These are phyloP conservation scores for Bipolaris sorokiniana DNA, from an alignment of 2,329 filamentous ascomycete genomes.

Conservation along the genomic window DNA sequence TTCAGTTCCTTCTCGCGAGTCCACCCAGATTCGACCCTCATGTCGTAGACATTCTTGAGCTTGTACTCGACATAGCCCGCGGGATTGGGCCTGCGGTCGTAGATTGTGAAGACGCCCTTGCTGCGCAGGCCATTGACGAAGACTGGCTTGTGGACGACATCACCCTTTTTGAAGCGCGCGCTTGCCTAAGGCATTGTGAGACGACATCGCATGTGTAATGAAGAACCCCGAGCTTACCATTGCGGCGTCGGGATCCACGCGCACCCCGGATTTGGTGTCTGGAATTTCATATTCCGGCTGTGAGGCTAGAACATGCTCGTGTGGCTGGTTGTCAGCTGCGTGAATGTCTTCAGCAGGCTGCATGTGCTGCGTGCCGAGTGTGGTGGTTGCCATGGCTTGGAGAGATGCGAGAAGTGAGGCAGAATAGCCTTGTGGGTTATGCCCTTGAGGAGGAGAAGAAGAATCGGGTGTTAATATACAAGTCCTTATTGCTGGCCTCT, in stretches of 20 bases:
- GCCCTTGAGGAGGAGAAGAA: conserved; percentile 25
- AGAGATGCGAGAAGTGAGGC: conserved; percentile 7
- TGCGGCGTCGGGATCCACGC: conserved; percentile 22
- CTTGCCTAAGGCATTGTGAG: conserved; percentile 25
- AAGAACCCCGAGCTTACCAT: conserved; percentile 19
- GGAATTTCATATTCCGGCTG: conserved; percentile 21
- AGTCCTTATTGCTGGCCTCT: conserved; percentile 37
- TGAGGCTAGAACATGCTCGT: conserved; percentile 24
- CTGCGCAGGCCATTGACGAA: conserved; percentile 23
- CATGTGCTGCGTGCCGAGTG: conserved; percentile 27
- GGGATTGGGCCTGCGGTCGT: conserved; percentile 8
- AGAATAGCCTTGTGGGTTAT: conserved; percentile 31
- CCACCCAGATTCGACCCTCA: conserved; percentile 29
- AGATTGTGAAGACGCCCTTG: conserved; percentile 35
- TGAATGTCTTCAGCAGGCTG: conserved; percentile 27
- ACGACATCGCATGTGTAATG: not conserved
- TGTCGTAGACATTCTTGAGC: conserved; percentile 23
- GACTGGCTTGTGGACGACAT: conserved; percentile 38
- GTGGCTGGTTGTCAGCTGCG: conserved; percentile 30
- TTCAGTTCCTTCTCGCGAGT: conserved; percentile 39
- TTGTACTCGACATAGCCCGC: conserved; percentile 39
- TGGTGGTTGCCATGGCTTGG: conserved; percentile 29
- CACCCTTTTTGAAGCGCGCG: conserved; percentile 29
- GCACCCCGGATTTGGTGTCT: conserved; percentile 34
- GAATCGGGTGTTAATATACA: conserved; percentile 33